Conservation (phyloP, 805 yeast genomes). For the Blastobotrys parvus region DNA sequence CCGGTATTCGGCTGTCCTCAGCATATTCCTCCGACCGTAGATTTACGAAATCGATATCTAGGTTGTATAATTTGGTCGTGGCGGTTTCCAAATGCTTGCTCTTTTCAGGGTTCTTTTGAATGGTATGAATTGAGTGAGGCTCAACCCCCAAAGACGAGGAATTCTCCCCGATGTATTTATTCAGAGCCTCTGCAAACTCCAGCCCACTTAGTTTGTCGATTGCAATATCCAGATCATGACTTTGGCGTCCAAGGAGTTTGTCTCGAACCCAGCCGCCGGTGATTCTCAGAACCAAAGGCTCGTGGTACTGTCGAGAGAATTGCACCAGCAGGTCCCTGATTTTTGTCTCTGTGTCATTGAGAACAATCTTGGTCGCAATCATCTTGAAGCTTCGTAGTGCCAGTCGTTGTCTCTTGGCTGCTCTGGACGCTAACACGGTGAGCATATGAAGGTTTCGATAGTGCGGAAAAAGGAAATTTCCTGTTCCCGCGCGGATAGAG, state of each 20-base stretch:
- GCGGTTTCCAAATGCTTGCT: constrained; percentile 96
- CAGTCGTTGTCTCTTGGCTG: too few species aligned
- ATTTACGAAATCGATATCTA: constrained; percentile 92
- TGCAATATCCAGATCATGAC: constrained; percentile 89
- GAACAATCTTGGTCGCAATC: constrained; percentile 18
- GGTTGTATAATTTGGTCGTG: constrained; percentile 72
- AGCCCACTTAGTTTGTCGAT: constrained; percentile 80
- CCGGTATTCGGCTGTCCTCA: constrained; percentile 78
- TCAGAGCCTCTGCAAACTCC: constrained; percentile 64
- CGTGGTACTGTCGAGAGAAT: constrained; percentile 22
- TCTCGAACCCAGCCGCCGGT: constrained; percentile 99
- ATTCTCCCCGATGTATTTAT: constrained; percentile 35
- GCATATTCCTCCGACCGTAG: constrained; percentile 82
- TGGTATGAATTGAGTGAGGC: constrained; percentile 52
- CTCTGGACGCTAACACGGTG: too few species aligned
- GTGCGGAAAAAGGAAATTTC: too few species aligned
- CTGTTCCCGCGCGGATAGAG: too few species aligned
- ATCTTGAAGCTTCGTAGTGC: too few species aligned
- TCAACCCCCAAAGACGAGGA: constrained; percentile 23
- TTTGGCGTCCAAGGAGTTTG: constrained; percentile 68
- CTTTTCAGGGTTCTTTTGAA: constrained; percentile 89
- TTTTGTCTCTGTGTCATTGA: constrained; percentile 24
- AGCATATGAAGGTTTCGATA: too few species aligned
- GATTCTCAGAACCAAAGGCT: constrained; percentile 53
- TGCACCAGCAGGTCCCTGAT: constrained; percentile 25